Percentiles rank a stretch among this genome's conserved stretches.
These are phyloP conservation scores for Circinella umbellata DNA, from an alignment of 371 early-diverging fungal genomes.

Conservation along the genomic window DNA sequence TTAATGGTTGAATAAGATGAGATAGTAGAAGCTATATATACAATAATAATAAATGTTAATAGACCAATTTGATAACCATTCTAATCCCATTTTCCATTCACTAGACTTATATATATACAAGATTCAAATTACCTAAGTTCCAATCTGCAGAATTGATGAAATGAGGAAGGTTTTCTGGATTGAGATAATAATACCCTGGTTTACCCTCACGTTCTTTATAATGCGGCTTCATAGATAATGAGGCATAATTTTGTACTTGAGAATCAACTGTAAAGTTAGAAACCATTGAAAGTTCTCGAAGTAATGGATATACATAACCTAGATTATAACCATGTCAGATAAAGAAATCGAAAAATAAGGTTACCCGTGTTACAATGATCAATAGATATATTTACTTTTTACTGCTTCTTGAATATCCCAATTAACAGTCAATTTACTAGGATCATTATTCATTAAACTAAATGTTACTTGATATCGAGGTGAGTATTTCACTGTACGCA, in stretches of 20 bases:
- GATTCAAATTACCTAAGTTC: slow-evolving; percentile 68
- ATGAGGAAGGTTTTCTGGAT: slow-evolving; percentile 67
- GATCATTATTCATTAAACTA: slow-evolving; percentile 81
- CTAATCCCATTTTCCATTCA: too few species aligned
- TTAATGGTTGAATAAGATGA: slow-evolving; percentile 83
- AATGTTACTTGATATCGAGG: slow-evolving; percentile 79
- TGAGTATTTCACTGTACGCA: slow-evolving; percentile 78
- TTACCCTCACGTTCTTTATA: slow-evolving; percentile 37
- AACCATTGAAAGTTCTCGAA: slow-evolving; percentile 52
- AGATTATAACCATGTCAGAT: not conserved
- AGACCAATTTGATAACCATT: too few species aligned
- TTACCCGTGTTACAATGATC: too few species aligned
- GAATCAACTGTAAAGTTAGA: slow-evolving; percentile 65
- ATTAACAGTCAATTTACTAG: slow-evolving; percentile 56
- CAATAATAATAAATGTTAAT: too few species aligned
- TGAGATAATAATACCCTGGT: slow-evolving; percentile 53
- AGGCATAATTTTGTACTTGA: slow-evolving; percentile 79
- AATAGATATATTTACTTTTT: slow-evolving; percentile 44
- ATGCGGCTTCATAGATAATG: slow-evolving; percentile 68
- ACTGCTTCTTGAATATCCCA: slow-evolving; percentile 80
- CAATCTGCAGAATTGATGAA: slow-evolving; percentile 93
- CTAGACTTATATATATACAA: too few species aligned
- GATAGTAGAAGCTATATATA: slow-evolving; percentile 74
- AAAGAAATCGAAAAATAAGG: too few species aligned
- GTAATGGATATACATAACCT: slow-evolving; percentile 56